Percentiles rank a stretch among this genome's conserved stretches.
Evolutionary conservation across 2,329 filamentous ascomycete species (phyloP).

Genomic region (Fonsecaea erecta): DNA sequence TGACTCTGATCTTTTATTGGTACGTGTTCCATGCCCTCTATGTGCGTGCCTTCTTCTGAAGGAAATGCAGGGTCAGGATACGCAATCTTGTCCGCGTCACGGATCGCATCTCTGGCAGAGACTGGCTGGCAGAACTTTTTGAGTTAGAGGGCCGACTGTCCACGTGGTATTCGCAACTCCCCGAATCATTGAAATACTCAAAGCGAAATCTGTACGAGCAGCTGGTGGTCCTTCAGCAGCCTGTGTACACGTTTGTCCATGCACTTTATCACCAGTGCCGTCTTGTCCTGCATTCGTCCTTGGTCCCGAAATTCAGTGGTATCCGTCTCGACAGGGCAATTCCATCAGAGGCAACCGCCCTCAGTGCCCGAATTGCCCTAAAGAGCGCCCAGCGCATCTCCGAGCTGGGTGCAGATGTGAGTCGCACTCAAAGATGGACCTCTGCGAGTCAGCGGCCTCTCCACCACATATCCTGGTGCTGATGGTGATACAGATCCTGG

Average conservation of each 20-base stretch:
- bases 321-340: conserved; percentile 8
- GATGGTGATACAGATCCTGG: conserved; percentile 1
- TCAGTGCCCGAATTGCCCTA: conserved; percentile 19
- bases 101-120: conserved; percentile 9
- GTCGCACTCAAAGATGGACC: too few species aligned
- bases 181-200: conserved; percentile 7
- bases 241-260: conserved; percentile 18
- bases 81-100: conserved; percentile 8
- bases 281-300: conserved; percentile 22
- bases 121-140: conserved; percentile 17
- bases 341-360: conserved; percentile 12
- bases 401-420: conserved; percentile 9
- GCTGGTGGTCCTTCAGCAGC: conserved; percentile 18
- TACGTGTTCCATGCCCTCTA: background rate
- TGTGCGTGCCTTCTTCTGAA: background rate
- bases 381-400: conserved; percentile 20
- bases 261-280: conserved; percentile 24
- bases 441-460: too few species aligned
- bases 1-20: conserved; percentile 20
- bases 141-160: conserved; percentile 17
- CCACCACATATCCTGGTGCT: too few species aligned
- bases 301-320: conserved; percentile 22
- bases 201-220: conserved; percentile 23
- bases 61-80: conserved; percentile 11
- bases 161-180: conserved; percentile 6